Conservation (phyloP, 345 rosid species). For the Eucalyptus erythrocorys region DNA sequence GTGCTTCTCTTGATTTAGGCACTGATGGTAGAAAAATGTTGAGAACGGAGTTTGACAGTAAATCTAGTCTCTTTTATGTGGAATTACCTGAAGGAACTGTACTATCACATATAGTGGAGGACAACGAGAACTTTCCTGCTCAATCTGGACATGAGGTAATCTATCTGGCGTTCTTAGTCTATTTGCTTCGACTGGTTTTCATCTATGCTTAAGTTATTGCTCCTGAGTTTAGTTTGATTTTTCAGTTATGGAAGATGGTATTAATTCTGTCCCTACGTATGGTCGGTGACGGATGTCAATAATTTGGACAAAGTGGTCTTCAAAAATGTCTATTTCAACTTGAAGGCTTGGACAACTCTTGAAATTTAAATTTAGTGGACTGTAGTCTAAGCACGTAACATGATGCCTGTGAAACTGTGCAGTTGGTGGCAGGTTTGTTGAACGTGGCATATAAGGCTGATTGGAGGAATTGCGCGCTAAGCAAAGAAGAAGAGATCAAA, state of each 20-base stretch:
- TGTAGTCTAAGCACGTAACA: neutral
- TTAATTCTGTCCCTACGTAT: neutral
- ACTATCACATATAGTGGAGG: constrained; percentile 50
- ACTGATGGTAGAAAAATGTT: constrained; percentile 63
- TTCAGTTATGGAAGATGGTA: neutral
- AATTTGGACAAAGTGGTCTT: neutral
- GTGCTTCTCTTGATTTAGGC: constrained; percentile 22
- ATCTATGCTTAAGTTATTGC: neutral
- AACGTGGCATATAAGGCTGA: constrained; percentile 79
- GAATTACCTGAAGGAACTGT: constrained; percentile 71
- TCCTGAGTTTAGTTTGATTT: neutral
- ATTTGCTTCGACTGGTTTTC: neutral
- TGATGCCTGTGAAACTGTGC: neutral
- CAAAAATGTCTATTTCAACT: neutral
- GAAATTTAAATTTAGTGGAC: neutral
- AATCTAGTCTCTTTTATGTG: constrained; percentile 60
- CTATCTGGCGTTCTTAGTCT: neutral
- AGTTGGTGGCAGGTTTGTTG: constrained; percentile 87
- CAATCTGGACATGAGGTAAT: constrained; percentile 95
- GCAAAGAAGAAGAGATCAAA: constrained; percentile 65
- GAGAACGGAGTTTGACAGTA: constrained; percentile 47
- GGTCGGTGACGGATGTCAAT: neutral
- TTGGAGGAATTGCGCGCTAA: constrained; percentile 65
- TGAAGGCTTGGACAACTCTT: neutral
- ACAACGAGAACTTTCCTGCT: constrained; percentile 71